Conservation (phyloP, 2,329 filamentous ascomycete species). For the Sphaerostilbella broomeana region DNA sequence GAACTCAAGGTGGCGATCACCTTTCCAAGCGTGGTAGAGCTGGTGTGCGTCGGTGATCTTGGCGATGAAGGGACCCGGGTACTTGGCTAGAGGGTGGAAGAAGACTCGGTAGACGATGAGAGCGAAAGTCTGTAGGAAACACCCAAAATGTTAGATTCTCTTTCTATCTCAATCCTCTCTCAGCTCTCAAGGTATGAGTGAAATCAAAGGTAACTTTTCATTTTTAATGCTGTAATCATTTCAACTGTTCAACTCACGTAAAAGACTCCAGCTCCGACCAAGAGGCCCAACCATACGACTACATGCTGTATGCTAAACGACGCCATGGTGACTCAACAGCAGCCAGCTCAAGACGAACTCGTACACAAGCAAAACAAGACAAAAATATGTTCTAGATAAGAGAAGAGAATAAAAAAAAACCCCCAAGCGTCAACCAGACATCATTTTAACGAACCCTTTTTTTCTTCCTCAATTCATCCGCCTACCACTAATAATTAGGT, state of each 20-base stretch:
- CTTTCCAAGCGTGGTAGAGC: conserved; percentile 68
- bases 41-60: conserved; percentile 59
- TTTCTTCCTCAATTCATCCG: too few relatives aligned
- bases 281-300: conserved; percentile 26
- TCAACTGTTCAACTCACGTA: conserved; percentile 39
- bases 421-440: background rate
- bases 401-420: conserved; percentile 2
- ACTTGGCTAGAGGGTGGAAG: conserved; percentile 58
- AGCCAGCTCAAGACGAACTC: too few relatives aligned
- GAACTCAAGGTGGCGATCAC: conserved; percentile 67
- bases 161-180: too few relatives aligned
- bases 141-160: too few relatives aligned
- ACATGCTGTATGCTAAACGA: conserved; percentile 25
- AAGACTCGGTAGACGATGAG: conserved; percentile 51
- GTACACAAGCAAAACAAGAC: too few relatives aligned
- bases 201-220: too few relatives aligned
- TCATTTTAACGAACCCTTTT: too few relatives aligned
- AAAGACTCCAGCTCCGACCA: conserved; percentile 32
- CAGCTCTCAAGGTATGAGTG: too few relatives aligned
- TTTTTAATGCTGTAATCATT: too few relatives aligned
- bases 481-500: too few relatives aligned
- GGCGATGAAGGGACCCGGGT: conserved; percentile 57
- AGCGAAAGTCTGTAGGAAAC: conserved; percentile 27
- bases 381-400: too few relatives aligned
- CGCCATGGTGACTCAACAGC: conserved; percentile 14